Evolutionary conservation across 2,329 filamentous ascomycete genomes (phyloP), one percentile per base, ranked within the genome.

Genomic region (Magnaporthiopsis incrustans): DNA sequence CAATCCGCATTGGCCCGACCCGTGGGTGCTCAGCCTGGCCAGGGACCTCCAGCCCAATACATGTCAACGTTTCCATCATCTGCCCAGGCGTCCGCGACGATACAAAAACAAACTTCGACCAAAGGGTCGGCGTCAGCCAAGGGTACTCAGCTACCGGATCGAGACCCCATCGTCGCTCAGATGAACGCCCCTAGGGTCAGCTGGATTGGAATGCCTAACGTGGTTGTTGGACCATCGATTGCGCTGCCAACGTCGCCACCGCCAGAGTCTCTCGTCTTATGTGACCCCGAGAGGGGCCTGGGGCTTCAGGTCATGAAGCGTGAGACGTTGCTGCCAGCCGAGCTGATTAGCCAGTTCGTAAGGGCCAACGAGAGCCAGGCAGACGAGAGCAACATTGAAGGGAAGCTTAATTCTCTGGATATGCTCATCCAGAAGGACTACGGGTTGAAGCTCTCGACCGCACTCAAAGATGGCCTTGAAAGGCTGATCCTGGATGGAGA

Each of bases 321-420:
- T 22, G 27, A 26, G 12, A 44, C 58, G 5, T n/a, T 22, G 15
- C 11, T 63, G 15, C 62, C 62, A 27, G 62, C 56, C 11, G 62
- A 63, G 53, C 35, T 59, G 18, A 57, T 63, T 22, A 58, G 62
- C 30, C 62, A 63, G 56, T 63, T 63, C 32, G 30, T 63, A 18
- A 59, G 59, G 22, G 56, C 44, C 30, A 63, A 63, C 33, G 62
- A 63, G 25, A 44, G 35, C 14, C 56, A 32, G 14, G 62, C 62
- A 11, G 58, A 33, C 26, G 62, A 63, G 15, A n/a, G 57, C 10
- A 63, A 63, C 33, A 63, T 63, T 11, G 62, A 63, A n/a, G 35
- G 33, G 8, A 63, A 44, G 35, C 33, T 63, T 11, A 59, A 63
- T 18, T 33, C 6, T 12, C 62, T 63, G n/a, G 57, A 63, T 18